These are phyloP conservation scores for Kwoniella bestiolae DNA, from an alignment of 768 basidiomycete genomes.

Conservation along the genomic window DNA sequence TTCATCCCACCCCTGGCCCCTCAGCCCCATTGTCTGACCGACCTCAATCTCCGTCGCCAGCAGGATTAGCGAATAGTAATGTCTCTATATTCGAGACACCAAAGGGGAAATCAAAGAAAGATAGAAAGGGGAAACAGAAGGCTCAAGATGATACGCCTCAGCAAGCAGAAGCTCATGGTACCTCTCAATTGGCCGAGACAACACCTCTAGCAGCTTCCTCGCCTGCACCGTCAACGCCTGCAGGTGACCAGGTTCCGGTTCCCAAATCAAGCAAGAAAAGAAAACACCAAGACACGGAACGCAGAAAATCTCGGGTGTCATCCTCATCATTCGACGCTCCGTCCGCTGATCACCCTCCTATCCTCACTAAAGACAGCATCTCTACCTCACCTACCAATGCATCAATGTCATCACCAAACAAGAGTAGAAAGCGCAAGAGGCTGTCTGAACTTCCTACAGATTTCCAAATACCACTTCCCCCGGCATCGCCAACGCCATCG, in stretches of 20 bases:
- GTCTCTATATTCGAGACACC: conserved; percentile 8
- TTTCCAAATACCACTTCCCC: neutral
- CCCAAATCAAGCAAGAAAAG: conserved; percentile 11
- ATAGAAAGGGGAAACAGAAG: conserved; percentile 18
- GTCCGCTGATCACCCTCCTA: neutral
- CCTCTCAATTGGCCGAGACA: too few relatives aligned
- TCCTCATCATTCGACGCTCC: conserved; percentile 6
- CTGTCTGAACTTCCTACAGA: neutral
- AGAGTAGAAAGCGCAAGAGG: conserved; percentile 12
- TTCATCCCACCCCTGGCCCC: neutral
- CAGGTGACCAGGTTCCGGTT: neutral
- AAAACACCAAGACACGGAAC: neutral
- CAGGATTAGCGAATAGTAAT: neutral
- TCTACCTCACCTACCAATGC: neutral
- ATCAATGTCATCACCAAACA: neutral
- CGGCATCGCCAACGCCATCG: neutral
- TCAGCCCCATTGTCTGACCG: neutral
- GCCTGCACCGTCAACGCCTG: too few relatives aligned
- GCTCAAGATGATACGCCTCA: neutral
- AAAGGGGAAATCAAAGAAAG: neutral
- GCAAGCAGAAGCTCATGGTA: too few relatives aligned
- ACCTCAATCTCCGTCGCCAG: conserved; percentile 8
- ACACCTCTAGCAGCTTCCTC: too few relatives aligned
- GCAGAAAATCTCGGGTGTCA: neutral
- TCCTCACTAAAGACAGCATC: neutral